Percentiles rank a stretch among this genome's conserved stretches.
Evolutionary conservation across 768 basidiomycete species (phyloP).

Genomic region (Clavaria fumosa): DNA sequence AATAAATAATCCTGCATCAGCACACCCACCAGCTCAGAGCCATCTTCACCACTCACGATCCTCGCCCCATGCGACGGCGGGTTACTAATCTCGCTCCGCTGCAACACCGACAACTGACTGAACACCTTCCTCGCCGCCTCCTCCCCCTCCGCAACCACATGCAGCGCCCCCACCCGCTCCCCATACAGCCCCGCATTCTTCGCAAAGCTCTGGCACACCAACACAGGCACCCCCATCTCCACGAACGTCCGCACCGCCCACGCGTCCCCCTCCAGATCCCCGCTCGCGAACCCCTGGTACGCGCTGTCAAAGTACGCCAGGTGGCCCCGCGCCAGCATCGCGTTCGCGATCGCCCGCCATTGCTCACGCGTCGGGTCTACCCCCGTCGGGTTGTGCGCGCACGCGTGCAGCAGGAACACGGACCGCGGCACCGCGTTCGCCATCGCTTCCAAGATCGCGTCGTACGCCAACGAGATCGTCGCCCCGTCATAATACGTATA

Average conservation of each 20-base stretch:
- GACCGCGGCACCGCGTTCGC: conserved; percentile 56
- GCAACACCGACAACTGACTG: conserved; percentile 83
- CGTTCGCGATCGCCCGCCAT: conserved; percentile 64
- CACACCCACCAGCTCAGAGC: not conserved
- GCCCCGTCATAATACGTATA: conserved; percentile 92
- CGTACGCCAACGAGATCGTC: conserved; percentile 76
- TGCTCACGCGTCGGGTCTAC: conserved; percentile 84
- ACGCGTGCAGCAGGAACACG: conserved; percentile 83
- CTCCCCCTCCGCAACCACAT: conserved; percentile 49
- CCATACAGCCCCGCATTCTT: conserved; percentile 95
- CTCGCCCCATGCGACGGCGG: conserved; percentile 87
- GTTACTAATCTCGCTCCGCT: conserved; percentile 91
- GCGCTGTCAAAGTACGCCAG: conserved; percentile 92
- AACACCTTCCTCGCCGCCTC: conserved; percentile 61
- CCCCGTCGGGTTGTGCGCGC: conserved; percentile 95
- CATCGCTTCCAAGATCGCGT: conserved; percentile 46
- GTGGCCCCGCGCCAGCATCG: conserved; percentile 58
- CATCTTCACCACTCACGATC: conserved; percentile 30
- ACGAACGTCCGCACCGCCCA: conserved; percentile 86
- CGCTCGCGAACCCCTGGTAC: conserved; percentile 95
- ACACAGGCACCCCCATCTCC: conserved; percentile 52
- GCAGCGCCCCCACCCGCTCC: conserved; percentile 89
- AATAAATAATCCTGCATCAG: conserved; percentile 4
- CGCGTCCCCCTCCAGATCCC: conserved; percentile 81
- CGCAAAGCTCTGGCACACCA: conserved; percentile 94